phyloP scores from a whole-genome alignment of 177 flowering plant genomes.

The Vitis hybrid region DNA sequence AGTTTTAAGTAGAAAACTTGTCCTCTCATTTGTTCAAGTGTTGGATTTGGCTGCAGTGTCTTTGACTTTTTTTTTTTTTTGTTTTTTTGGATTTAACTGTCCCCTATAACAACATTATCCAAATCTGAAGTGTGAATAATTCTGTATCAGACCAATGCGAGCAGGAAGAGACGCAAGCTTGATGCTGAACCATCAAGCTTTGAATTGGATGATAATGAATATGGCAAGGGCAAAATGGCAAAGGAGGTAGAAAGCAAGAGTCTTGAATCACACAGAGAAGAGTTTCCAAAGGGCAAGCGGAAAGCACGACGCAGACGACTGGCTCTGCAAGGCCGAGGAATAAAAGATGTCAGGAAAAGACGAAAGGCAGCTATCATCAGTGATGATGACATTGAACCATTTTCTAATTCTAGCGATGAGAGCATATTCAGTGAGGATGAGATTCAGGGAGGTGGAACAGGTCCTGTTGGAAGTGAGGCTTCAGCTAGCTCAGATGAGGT shows the following conservation, averaged over 20 bases:
- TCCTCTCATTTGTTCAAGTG: background rate
- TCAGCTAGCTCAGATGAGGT: slow-evolving; percentile 65
- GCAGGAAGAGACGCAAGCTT: slow-evolving; percentile 73
- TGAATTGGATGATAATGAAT: slow-evolving; percentile 64
- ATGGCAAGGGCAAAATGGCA: slow-evolving; percentile 25
- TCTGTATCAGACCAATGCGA: slow-evolving; percentile 66
- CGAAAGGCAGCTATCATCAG: slow-evolving; percentile 36
- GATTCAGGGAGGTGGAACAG: slow-evolving; percentile 43
- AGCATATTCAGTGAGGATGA: slow-evolving; percentile 73
- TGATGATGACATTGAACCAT: slow-evolving; percentile 51
- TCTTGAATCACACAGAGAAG: slow-evolving; percentile 60
- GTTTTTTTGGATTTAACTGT: background rate
- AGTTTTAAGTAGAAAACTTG: background rate
- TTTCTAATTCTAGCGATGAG: slow-evolving; percentile 64
- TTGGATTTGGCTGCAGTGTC: background rate
- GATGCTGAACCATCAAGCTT: slow-evolving; percentile 47
- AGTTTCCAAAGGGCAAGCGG: slow-evolving; percentile 88
- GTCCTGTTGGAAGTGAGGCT: slow-evolving; percentile 44
- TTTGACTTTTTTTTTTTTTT: background rate
- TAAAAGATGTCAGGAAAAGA: slow-evolving; percentile 57
- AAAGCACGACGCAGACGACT: slow-evolving; percentile 76
- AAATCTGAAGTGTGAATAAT: slow-evolving; percentile 1
- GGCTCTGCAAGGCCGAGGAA: slow-evolving; percentile 69
- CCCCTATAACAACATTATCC: background rate
- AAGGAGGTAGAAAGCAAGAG: slow-evolving; percentile 47